Conservation (phyloP, 768 basidiomycete species). For the Rhodotorula kratochvilovae region DNA sequence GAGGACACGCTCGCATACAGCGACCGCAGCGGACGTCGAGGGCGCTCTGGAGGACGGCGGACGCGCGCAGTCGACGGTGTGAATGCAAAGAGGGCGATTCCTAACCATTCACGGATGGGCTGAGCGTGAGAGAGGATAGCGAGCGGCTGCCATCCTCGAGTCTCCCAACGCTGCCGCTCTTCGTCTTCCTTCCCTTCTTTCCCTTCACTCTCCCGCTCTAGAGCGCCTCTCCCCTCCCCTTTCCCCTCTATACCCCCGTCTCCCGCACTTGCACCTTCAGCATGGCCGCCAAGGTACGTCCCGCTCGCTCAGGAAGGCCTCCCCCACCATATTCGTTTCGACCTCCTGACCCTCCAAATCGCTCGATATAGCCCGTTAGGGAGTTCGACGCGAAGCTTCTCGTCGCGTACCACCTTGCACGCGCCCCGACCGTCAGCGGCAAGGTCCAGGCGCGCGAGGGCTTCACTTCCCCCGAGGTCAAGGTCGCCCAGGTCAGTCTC, state of each 20-base stretch:
- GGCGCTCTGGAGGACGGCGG: no score
- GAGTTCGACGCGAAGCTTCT: slow-evolving; percentile 99
- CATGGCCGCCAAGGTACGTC: slow-evolving; percentile 35
- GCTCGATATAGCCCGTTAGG: slow-evolving; percentile 62
- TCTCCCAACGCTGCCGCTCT: not conserved
- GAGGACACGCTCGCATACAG: no score
- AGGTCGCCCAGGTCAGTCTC: slow-evolving; percentile 60
- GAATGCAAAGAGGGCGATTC: no score
- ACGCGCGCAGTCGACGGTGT: no score
- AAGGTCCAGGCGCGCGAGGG: slow-evolving; percentile 53
- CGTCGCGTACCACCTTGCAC: slow-evolving; percentile 92
- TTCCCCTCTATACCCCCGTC: not conserved
- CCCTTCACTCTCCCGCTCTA: not conserved
- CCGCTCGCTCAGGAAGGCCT: not conserved
- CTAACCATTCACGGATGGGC: no score
- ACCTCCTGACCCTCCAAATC: not conserved
- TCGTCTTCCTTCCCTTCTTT: not conserved
- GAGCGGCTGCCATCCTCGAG: not conserved
- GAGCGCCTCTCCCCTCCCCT: not conserved
- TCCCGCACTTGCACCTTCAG: not conserved
- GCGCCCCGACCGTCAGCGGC: slow-evolving; percentile 72
- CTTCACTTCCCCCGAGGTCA: slow-evolving; percentile 63
- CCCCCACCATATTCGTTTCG: not conserved
- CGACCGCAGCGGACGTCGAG: no score
- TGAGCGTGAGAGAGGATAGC: not conserved